Evolutionary conservation across 345 rosid species (phyloP), one percentile per base, ranked within the genome.

Genomic region (Eucalyptus cloeziana): DNA sequence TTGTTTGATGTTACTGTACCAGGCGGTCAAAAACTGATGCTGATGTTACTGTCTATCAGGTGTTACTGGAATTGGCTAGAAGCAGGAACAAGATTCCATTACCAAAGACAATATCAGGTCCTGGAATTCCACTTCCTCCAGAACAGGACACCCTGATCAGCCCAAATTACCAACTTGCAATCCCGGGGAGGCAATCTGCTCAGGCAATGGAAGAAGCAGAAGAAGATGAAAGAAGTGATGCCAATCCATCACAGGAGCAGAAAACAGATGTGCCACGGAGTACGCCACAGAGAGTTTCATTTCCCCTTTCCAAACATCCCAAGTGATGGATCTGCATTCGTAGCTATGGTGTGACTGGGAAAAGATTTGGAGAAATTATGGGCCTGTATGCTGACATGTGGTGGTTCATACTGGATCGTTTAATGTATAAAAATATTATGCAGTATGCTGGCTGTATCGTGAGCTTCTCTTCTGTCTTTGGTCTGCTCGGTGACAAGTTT

Each of bases 11-110:
- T 80, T 79, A n/a, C 44, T 45, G 81, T 43, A 56, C 33, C 49
- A 8, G 47, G 24, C 15, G 4, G 22, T 44, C 71, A 40, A 87
- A 67, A 33, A 40, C 83, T 43, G 43, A 76, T 76, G 47, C 30
- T 76, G 27, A 33, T 44, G 40, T 30, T 43, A 40, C 49, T 56
- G 27, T 76, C 69, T n/a, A 7, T 86, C 92, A 97, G 98, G 95
- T 96, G 30, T 88, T 97, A 58, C 92, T 96, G 37, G 99, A 97
- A 51, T 88, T 97, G 89, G 97, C 99, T 31, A 94, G 96, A 87
- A 97, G 90, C 89, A 94, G 98, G 93, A 98, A 97, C 94, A 97
- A 95, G 91, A 93, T 95, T 86, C 98, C 98, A 54, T 88, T 98
- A 87, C 99, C 99, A 6, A 98, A 94, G 93, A 87, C 97, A 44